Base-by-base conservation (phyloP, 306 rosid genomes). In the Vachellia pachyceras region DNA sequence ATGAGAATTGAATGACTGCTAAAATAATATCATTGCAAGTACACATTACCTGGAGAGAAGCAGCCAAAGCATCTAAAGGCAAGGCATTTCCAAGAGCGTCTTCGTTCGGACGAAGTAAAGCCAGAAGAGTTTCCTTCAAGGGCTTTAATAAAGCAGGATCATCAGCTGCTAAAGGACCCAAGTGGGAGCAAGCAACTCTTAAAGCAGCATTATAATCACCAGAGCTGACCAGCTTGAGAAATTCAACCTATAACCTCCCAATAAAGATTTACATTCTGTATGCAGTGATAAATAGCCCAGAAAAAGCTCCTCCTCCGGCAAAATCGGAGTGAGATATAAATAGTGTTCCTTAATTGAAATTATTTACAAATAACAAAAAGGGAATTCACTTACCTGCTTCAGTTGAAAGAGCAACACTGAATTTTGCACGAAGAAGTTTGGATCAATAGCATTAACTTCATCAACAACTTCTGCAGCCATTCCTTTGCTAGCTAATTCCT, bases 401-500 rank as follows among this genome's bases (percentile, higher is more conserved):
- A 96, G 97, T 86, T 96, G 96, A 88, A 96, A 96, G 71, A 96
- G 90, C 75, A 96, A 84, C 84, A 84, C 87, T 64, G 93, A 87
- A 81, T 93, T 93, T 82, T 92, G 97, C 45, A 70, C 84, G 65
- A 96, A 96, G 89, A 93, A 90, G 47, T 87, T 87, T 12, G 94
- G 90, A 84, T 92, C 99, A 52, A 96, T 64, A 55, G 87, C 83
- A 76, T 86, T 88, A 78, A 92, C 94, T 86, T 88, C 97, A 72
- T 92, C 94, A 57, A 96, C 94, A 73, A 92, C 97, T 90, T 96
- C 97, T 14, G 94, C 90, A 81, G 99, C 94, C 94, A 96, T 85
- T 77, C 99, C 97, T 83, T 81, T 92, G 85, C 92, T 79, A 64
- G 99, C 93, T 79, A 96, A 86, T 52, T 92, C 99, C 87, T 94